phyloP scores from a whole-genome alignment of 176 grass and related monocot species.

The Melocanna baccifera region DNA sequence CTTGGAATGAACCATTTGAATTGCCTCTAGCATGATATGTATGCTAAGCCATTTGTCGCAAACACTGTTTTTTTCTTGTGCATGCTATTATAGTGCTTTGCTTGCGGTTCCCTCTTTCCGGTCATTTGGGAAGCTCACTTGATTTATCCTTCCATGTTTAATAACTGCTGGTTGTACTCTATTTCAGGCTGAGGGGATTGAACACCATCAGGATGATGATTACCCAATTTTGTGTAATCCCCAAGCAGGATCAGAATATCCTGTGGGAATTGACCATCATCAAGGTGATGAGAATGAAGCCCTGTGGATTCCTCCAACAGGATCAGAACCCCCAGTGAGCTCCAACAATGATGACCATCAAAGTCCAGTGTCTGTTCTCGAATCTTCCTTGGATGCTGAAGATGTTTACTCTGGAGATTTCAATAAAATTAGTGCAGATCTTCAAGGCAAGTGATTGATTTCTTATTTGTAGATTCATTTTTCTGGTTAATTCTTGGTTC shows the following conservation, averaged over 20 bases:
- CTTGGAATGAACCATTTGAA: not conserved
- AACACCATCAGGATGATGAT: conserved; percentile 31
- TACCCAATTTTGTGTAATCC: not conserved
- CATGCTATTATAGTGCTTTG: not conserved
- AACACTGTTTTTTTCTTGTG: not conserved
- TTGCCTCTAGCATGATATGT: not conserved
- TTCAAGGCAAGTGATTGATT: conserved; percentile 67
- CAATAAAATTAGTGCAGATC: conserved; percentile 89
- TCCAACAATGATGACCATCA: conserved; percentile 61
- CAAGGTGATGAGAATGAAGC: conserved; percentile 23
- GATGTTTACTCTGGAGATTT: conserved; percentile 82
- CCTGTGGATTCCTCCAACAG: conserved; percentile 24
- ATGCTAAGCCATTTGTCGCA: not conserved
- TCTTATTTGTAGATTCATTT: not conserved
- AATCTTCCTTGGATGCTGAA: conserved; percentile 65
- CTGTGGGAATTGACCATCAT: not conserved
- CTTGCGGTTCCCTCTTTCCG: not conserved
- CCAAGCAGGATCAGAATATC: conserved; percentile 12
- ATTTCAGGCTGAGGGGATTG: conserved; percentile 28
- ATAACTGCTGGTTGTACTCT: conserved; percentile 6
- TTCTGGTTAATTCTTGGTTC: conserved; percentile 5
- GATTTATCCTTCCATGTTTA: conserved; percentile 18
- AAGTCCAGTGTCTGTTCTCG: conserved; percentile 90
- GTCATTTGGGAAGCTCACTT: conserved; percentile 11
- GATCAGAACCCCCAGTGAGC: conserved; percentile 31